Conservation (phyloP, 805 yeast genomes). For the Kuraishia borneana region DNA sequence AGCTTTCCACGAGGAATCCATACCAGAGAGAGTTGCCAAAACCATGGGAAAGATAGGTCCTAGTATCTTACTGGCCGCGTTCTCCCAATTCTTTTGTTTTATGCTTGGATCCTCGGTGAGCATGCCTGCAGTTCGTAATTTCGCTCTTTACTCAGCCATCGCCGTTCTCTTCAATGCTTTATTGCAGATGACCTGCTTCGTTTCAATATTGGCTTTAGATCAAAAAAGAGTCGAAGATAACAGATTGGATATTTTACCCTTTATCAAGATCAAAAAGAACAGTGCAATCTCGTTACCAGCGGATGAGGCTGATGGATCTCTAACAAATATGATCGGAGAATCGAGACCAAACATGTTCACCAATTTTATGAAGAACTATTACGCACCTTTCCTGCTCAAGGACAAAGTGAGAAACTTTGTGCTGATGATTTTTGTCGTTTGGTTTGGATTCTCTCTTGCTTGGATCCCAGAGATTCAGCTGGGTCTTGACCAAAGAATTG, state of each 20-base stretch:
- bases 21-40: conserved; percentile 48
- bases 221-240: conserved; percentile 47
- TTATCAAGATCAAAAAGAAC: conserved; percentile 21
- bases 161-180: conserved; percentile 70
- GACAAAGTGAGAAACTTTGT: conserved; percentile 35
- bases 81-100: conserved; percentile 74
- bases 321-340: conserved; percentile 13
- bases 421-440: conserved; percentile 39
- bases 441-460: conserved; percentile 62
- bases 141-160: conserved; percentile 84
- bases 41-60: conserved; percentile 78
- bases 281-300: neutral
- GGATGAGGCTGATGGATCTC: conserved; percentile 5
- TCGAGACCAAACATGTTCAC: conserved; percentile 20
- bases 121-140: conserved; percentile 95
- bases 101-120: conserved; percentile 66
- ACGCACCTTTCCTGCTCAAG: conserved; percentile 51
- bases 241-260: conserved; percentile 53
- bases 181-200: conserved; percentile 73
- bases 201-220: conserved; percentile 60
- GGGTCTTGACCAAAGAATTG: conserved; percentile 86
- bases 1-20: conserved; percentile 22
- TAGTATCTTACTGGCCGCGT: conserved; percentile 66
- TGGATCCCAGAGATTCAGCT: conserved; percentile 57
- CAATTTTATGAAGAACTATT: conserved; percentile 29